phyloP scores from a whole-genome alignment of 1,284 basidiomycete species.

The Caloboletus inedulis region DNA sequence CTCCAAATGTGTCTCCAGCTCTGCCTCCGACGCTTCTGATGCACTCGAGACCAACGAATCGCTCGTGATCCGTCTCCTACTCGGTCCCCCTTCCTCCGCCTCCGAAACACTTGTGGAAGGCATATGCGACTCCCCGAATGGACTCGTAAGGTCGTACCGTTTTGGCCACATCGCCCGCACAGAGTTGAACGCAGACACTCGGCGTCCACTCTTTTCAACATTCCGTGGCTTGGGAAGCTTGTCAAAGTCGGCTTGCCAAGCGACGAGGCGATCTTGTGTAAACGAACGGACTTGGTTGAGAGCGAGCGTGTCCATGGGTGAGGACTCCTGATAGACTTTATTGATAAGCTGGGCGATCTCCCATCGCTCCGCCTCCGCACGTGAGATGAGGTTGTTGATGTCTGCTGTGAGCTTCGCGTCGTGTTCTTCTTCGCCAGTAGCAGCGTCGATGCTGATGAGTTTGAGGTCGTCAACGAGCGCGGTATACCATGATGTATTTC shows the following conservation, averaged over 20 bases:
- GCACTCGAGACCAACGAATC: slow-evolving; percentile 59
- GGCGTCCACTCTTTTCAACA: slow-evolving; percentile 48
- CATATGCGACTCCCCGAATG: slow-evolving; percentile 52
- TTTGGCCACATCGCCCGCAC: slow-evolving; percentile 69
- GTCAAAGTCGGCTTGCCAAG: slow-evolving; percentile 90
- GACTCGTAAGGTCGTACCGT: slow-evolving; percentile 49
- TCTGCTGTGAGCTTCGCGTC: slow-evolving; percentile 59
- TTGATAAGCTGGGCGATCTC: slow-evolving; percentile 79
- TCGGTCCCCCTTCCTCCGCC: slow-evolving; percentile 59
- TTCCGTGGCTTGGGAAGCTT: slow-evolving; percentile 62
- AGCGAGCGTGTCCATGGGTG: slow-evolving; percentile 82
- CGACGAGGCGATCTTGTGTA: slow-evolving; percentile 93
- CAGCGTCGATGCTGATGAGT: slow-evolving; percentile 72
- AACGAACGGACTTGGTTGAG: slow-evolving; percentile 86
- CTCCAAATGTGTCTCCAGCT: slow-evolving; percentile 32
- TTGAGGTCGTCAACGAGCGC: slow-evolving; percentile 71
- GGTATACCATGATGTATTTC: slow-evolving; percentile 71
- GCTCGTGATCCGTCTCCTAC: slow-evolving; percentile 45
- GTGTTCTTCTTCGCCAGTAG: slow-evolving; percentile 67
- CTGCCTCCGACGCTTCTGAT: slow-evolving; percentile 56
- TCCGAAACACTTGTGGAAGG: slow-evolving; percentile 73
- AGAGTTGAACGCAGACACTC: slow-evolving; percentile 62
- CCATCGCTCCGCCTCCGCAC: slow-evolving; percentile 72
- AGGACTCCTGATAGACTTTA: slow-evolving; percentile 75
- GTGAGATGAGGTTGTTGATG: slow-evolving; percentile 64